Conservation (phyloP, 768 basidiomycete genomes). For the Lanmaoa pseudosensibilis region DNA sequence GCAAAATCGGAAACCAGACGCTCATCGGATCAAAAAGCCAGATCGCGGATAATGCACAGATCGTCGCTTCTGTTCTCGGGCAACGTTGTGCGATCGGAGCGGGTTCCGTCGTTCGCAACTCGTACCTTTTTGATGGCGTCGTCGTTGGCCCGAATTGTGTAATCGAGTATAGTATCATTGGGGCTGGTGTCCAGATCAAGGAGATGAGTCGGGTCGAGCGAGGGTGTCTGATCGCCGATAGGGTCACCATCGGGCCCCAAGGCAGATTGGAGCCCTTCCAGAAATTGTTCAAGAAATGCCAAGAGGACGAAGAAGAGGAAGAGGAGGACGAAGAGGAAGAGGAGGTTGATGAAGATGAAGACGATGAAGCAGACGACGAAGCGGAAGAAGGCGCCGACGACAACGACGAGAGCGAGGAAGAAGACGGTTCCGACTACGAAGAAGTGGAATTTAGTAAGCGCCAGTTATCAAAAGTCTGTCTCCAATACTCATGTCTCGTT, state of each 20-base stretch:
- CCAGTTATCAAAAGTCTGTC: neutral
- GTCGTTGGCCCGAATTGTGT: slow-evolving; percentile 66
- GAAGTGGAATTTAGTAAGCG: slow-evolving; percentile 65
- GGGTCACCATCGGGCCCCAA: slow-evolving; percentile 74
- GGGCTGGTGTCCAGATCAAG: slow-evolving; percentile 69
- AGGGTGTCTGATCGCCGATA: slow-evolving; percentile 83
- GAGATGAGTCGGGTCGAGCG: slow-evolving; percentile 63
- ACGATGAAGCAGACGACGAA: slow-evolving; percentile 33
- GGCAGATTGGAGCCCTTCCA: slow-evolving; percentile 68
- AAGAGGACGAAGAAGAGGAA: slow-evolving; percentile 29
- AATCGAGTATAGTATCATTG: slow-evolving; percentile 81
- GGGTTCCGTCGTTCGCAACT: slow-evolving; percentile 63
- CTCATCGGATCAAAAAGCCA: slow-evolving; percentile 81
- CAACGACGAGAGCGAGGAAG: slow-evolving; percentile 30
- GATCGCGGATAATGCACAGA: slow-evolving; percentile 63
- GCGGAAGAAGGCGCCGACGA: slow-evolving; percentile 35
- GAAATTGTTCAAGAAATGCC: slow-evolving; percentile 60
- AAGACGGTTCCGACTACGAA: slow-evolving; percentile 63
- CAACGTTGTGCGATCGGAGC: slow-evolving; percentile 71
- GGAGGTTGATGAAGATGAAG: slow-evolving; percentile 13
- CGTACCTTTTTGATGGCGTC: slow-evolving; percentile 83
- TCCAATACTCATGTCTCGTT: slow-evolving; percentile 2
- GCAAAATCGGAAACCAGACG: slow-evolving; percentile 76
- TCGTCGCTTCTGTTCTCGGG: slow-evolving; percentile 78
- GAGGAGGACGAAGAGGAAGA: slow-evolving; percentile 31